These are phyloP conservation scores for Magnaporthiopsis poae DNA, from an alignment of 2,329 filamentous ascomycete species.

Conservation along the genomic window DNA sequence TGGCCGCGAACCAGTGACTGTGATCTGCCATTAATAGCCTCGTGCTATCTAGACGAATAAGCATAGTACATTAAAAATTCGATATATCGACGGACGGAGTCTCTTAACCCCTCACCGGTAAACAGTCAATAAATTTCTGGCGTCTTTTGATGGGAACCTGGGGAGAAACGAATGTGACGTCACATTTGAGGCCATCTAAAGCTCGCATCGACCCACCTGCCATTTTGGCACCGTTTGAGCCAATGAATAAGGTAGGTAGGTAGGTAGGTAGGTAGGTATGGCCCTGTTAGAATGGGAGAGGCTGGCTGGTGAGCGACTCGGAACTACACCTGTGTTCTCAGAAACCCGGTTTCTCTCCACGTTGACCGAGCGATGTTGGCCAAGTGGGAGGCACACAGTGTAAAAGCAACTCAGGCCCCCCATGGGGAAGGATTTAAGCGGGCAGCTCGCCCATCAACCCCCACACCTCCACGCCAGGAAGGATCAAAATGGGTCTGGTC, in stretches of 20 bases:
- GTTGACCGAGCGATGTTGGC: no score
- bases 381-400: neutral
- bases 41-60: no score
- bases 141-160: neutral
- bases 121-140: neutral
- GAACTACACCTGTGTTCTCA: no score
- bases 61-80: no score
- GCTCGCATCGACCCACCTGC: neutral
- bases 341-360: no score
- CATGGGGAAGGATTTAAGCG: neutral
- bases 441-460: neutral
- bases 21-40: no score
- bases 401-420: neutral
- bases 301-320: no score
- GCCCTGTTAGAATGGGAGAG: no score
- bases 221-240: neutral
- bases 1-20: no score
- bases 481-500: no score
- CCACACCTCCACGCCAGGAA: neutral
- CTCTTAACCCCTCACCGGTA: neutral
- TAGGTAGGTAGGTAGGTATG: no score
- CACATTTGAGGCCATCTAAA: neutral
- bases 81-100: no score
- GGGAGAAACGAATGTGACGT: neutral
- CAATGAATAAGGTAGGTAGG: neutral